Base-by-base conservation (phyloP, 345 rosid genomes). In the Eucalyptus tenuipes region DNA sequence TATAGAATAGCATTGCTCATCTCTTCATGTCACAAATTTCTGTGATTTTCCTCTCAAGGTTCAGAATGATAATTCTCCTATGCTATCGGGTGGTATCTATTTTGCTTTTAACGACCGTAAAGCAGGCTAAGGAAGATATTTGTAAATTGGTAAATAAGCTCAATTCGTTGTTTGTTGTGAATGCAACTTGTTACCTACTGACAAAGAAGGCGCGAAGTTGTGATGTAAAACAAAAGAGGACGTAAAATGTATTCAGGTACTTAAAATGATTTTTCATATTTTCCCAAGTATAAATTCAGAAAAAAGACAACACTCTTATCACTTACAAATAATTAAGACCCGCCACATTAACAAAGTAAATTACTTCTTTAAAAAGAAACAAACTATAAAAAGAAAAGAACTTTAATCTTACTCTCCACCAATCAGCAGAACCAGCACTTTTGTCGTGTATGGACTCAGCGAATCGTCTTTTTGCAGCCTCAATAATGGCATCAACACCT, bases 361-460 rank as follows among this genome's bases (percentile, higher is more conserved):
- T 75, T 75, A 75, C 50, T 53, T 66, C 25, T 68, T 47, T 8
- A 27, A 31, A 33, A 44, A 68, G 48, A 48, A 59, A 86, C 86
- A 61, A 18, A 45, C 27, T 12, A 31, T 33, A 64, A 85, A 71
- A n/a, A 85, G 66, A 37, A 33, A n/a, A 27, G 20, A 57, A 42
- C 50, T 48, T 11, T 25, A 42, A 61, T 89, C 97, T 92, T 92
- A 97, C 99, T 89, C 96, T 95, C 99, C 99, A 97, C 98, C 99
- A 97, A 89, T 91, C 88, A 79, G 90, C 85, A 89, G 98, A 95
- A 88, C 98, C 96, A 92, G 93, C 91, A 90, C 93, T 94, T 86
- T 96, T 96, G 95, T 95, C 94, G 47, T 89, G 90, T 92, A 94
- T 93, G 90, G 99, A 96, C 91, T 97, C 99, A 45, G 86, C 89